Percentiles rank a stretch among this genome's conserved stretches.
Evolutionary conservation across 768 basidiomycete genomes (phyloP).

Genomic region (Lenzites betulinus): DNA sequence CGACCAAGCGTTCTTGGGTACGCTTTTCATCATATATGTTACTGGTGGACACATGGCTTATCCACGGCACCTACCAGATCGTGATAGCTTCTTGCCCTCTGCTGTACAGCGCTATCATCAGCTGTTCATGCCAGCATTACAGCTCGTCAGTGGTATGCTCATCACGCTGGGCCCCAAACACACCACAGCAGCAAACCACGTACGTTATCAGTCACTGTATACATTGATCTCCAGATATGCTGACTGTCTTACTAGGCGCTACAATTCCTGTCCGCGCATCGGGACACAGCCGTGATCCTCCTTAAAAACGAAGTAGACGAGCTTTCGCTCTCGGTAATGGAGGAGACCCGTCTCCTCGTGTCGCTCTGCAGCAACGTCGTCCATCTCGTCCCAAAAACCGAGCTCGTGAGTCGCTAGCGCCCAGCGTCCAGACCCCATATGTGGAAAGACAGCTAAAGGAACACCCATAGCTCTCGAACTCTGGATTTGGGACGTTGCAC

Average conservation of each 20-base stretch:
- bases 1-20: conserved; percentile 82
- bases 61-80: conserved; percentile 47
- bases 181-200: conserved; percentile 58
- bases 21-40: conserved; percentile 14
- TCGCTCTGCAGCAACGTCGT: conserved; percentile 69
- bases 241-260: conserved; percentile 51
- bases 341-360: conserved; percentile 81
- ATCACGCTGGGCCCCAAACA: conserved; percentile 76
- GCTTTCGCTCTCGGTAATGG: conserved; percentile 64
- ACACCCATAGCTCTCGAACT: conserved; percentile 43
- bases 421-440: conserved; percentile 16
- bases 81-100: conserved; percentile 84
- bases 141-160: conserved; percentile 75
- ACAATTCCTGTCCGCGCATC: conserved; percentile 80
- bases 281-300: conserved; percentile 80
- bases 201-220: neutral
- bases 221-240: neutral
- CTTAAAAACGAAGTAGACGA: conserved; percentile 72
- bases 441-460: conserved; percentile 26
- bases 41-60: neutral
- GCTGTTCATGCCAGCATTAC: conserved; percentile 82
- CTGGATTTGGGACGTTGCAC: conserved; percentile 87
- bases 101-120: conserved; percentile 91
- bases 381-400: conserved; percentile 71
- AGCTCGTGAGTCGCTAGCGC: conserved; percentile 58